Conservation (phyloP, 306 rosid species). For the Trifolium repens region DNA sequence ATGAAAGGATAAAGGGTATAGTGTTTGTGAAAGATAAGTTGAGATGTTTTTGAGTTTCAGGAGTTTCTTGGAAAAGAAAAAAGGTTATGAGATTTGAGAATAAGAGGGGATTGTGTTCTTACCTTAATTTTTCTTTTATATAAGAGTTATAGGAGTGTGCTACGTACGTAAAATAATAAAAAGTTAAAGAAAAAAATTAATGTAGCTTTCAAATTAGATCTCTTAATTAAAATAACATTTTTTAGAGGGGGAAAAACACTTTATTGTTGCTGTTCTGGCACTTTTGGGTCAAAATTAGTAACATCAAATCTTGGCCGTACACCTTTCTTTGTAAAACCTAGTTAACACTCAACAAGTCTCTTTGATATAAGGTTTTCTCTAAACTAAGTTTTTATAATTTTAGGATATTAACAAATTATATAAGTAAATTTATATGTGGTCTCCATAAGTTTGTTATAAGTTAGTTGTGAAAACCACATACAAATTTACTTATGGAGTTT, state of each 20-base stretch:
- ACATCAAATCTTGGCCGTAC: slow-evolving; percentile 3
- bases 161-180: slow-evolving; percentile 1
- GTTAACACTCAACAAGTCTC: too few relatives aligned
- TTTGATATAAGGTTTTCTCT: too few relatives aligned
- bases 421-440: too few relatives aligned
- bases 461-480: too few relatives aligned
- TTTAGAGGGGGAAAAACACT: not conserved
- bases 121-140: not conserved
- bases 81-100: slow-evolving; percentile 4
- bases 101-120: not conserved
- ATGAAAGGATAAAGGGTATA: not conserved
- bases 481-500: too few relatives aligned
- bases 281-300: not conserved
- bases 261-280: slow-evolving; percentile 14
- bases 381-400: too few relatives aligned
- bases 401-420: too few relatives aligned
- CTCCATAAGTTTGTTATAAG: too few relatives aligned
- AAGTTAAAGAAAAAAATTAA: not conserved
- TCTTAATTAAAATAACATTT: not conserved
- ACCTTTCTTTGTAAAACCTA: not conserved
- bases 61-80: slow-evolving; percentile 13
- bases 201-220: not conserved
- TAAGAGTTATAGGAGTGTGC: not conserved
- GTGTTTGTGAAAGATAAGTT: not conserved
- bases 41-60: not conserved